Evolutionary conservation across 78 protist species (phyloP), one percentile per base, ranked within the genome.

Genomic region (Salpingoeca rosetta): DNA sequence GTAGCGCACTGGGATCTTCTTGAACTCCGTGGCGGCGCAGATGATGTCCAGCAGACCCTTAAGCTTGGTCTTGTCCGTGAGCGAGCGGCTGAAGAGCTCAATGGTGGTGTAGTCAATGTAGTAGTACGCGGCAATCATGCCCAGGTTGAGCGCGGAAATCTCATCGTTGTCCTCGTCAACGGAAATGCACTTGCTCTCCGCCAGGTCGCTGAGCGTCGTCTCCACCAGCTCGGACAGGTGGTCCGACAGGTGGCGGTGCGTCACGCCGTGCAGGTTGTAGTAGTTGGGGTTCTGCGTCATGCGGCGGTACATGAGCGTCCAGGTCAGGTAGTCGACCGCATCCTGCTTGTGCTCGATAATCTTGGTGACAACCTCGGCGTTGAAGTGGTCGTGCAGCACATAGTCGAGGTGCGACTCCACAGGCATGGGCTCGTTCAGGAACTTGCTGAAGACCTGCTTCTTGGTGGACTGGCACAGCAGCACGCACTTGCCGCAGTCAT

Each of bases 101-200:
- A 96, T 88, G 24, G 98, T 96, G 43, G 95, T 92, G 90, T 95
- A 96, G 83, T 91, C 86, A 51, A 96, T 87, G 91, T 95, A 89
- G 89, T 98, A 96, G 93, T 91, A 97, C 24, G 97, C 82, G n/a
- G 99, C 97, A 84, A 98, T 95, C 88, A 92, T 89, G 81, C 98
- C 98, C 81, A 94, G 74, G 88, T 96, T 98, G 72, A 93, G 90
- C 28, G 99, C 93, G 28, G 87, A 17, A 25, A 96, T 78, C 24
- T 78, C 86, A 85, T 57, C 42, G 35, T 93, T 97, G 57, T 95
- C 96, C 38, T 92, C 91, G 31, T 87, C 92, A 0, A 87, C 44
- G 17, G 85, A 38, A n/a, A 94, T 65, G 85, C 97, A 95, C 73
- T 87, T 85, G 36, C 90, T 80, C 85, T 90, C 90, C 86, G 92